phyloP scores from a whole-genome alignment of 371 early-diverging fungal species.

The Mucor indicus region DNA sequence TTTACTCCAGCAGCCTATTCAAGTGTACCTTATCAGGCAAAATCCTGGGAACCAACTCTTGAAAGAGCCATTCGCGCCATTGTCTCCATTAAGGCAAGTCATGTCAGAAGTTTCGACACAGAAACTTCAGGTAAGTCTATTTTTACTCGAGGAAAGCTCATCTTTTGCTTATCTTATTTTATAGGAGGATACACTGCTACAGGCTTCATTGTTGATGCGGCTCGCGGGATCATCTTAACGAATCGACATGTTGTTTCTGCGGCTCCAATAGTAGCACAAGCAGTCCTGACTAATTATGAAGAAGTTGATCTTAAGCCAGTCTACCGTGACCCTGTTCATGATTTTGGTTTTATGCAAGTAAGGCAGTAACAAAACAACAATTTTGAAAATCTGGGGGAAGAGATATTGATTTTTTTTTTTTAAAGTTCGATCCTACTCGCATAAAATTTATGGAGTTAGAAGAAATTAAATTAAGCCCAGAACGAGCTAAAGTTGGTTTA shows the following conservation, averaged over 20 bases:
- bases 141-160: not conserved
- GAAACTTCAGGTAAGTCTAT: conserved; percentile 73
- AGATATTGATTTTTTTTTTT: not conserved
- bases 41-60: conserved; percentile 74
- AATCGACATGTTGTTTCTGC: conserved; percentile 91
- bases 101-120: conserved; percentile 87
- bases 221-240: conserved; percentile 82
- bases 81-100: conserved; percentile 84
- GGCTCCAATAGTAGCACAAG: conserved; percentile 84
- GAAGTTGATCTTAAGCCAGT: conserved; percentile 80
- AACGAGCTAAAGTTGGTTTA: conserved; percentile 79
- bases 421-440: conserved; percentile 71
- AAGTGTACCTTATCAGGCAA: conserved; percentile 34
- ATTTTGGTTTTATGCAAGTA: conserved; percentile 76
- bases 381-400: too few species aligned
- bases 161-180: not conserved
- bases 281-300: conserved; percentile 84
- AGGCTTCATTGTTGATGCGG: conserved; percentile 90
- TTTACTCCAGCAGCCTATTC: conserved; percentile 7
- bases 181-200: conserved; percentile 73
- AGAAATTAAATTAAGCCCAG: conserved; percentile 71
- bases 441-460: conserved; percentile 71
- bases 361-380: not conserved
- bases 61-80: conserved; percentile 76
- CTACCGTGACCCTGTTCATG: conserved; percentile 89